These are phyloP conservation scores for Hypoxylon perforatum DNA, from an alignment of 495 filamentous ascomycete species.

Conservation along the genomic window DNA sequence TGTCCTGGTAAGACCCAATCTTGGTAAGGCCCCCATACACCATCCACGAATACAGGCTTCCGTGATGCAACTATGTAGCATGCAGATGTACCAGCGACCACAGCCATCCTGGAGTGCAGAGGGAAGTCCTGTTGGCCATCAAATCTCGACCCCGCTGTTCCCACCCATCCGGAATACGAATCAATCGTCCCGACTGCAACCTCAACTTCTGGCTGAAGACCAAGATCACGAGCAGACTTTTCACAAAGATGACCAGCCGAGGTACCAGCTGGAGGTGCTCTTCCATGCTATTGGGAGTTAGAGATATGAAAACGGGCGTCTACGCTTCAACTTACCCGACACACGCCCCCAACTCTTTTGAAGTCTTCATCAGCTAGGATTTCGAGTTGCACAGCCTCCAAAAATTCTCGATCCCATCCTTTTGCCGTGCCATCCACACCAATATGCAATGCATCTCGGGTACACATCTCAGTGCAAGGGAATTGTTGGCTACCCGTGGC, in stretches of 20 bases:
- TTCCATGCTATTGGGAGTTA: slow-evolving; percentile 69
- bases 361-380: slow-evolving; percentile 79
- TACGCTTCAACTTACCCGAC: slow-evolving; percentile 69
- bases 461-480: slow-evolving; percentile 82
- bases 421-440: slow-evolving; percentile 87
- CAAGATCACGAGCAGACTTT: slow-evolving; percentile 77
- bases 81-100: slow-evolving; percentile 84
- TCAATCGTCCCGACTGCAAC: slow-evolving; percentile 87
- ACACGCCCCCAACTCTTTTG: slow-evolving; percentile 81
- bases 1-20: slow-evolving; percentile 79
- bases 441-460: slow-evolving; percentile 84
- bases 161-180: slow-evolving; percentile 88
- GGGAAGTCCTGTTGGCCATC: slow-evolving; percentile 63
- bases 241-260: slow-evolving; percentile 76
- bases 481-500: slow-evolving; percentile 81
- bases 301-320: not conserved
- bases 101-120: slow-evolving; percentile 69
- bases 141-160: slow-evolving; percentile 83
- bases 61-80: slow-evolving; percentile 86
- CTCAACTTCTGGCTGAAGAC: slow-evolving; percentile 78
- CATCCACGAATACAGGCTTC: slow-evolving; percentile 78
- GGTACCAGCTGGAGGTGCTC: slow-evolving; percentile 79
- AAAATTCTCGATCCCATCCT: slow-evolving; percentile 85
- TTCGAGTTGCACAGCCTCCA: slow-evolving; percentile 73
- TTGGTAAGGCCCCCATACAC: slow-evolving; percentile 85